phyloP scores from a whole-genome alignment of 2,329 filamentous ascomycete genomes.

The Lizonia empirigonia region DNA sequence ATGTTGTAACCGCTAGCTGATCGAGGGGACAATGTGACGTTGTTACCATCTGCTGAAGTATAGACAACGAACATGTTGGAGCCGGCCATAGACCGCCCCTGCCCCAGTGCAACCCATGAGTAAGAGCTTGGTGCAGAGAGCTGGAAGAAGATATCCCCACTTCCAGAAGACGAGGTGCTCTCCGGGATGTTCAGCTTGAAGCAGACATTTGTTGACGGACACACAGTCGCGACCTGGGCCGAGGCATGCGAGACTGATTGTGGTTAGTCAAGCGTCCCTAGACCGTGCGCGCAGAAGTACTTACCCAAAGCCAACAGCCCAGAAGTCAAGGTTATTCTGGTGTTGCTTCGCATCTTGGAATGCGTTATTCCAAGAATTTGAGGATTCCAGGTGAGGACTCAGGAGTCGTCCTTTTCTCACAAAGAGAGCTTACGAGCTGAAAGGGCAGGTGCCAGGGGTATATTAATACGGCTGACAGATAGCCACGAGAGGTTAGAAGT shows the following conservation, averaged over 20 bases:
- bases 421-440: slow-evolving; percentile 8
- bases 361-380: background rate
- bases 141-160: slow-evolving; percentile 64
- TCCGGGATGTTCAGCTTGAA: slow-evolving; percentile 62
- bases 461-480: slow-evolving; percentile 14
- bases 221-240: slow-evolving; percentile 41
- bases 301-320: slow-evolving; percentile 38
- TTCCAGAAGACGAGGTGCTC: slow-evolving; percentile 56
- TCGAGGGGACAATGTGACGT: slow-evolving; percentile 64
- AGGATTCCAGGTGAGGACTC: background rate
- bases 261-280: slow-evolving; percentile 21
- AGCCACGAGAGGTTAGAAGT: slow-evolving; percentile 4
- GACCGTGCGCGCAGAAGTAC: slow-evolving; percentile 1
- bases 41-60: slow-evolving; percentile 56
- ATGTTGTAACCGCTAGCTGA: slow-evolving; percentile 51
- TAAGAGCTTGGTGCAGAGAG: slow-evolving; percentile 59
- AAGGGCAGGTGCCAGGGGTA: slow-evolving; percentile 8
- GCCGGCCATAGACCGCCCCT: slow-evolving; percentile 60
- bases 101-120: slow-evolving; percentile 62
- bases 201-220: slow-evolving; percentile 45
- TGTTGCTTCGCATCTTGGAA: slow-evolving; percentile 20
- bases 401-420: background rate
- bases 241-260: slow-evolving; percentile 31
- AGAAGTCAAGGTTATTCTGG: slow-evolving; percentile 20
- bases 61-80: slow-evolving; percentile 67